Conservation (phyloP, 176 grass and related monocot genomes). For the Chrysopogon serrulatus region DNA sequence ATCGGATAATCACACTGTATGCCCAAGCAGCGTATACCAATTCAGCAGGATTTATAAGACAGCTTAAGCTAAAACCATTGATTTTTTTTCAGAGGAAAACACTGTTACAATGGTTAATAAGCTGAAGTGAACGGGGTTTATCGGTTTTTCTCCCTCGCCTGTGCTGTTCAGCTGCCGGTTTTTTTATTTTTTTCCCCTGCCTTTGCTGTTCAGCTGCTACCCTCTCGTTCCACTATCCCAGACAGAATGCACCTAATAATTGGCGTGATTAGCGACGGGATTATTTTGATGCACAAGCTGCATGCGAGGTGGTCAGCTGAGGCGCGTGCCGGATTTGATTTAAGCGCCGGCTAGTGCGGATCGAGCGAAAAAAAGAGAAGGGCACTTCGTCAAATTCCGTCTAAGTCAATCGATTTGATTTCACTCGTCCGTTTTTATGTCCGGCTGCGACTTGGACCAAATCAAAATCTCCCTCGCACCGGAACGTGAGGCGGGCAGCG, state of each 20-base stretch:
- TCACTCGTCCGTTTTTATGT: background rate
- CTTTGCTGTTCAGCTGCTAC: background rate
- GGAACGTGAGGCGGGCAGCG: background rate
- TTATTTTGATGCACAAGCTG: background rate
- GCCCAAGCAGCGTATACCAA: too few species aligned
- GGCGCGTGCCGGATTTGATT: background rate
- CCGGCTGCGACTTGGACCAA: background rate
- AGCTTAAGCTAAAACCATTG: too few species aligned
- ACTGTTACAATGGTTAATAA: too few species aligned
- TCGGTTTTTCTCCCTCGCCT: background rate
- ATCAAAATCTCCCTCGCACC: background rate
- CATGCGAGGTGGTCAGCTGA: background rate
- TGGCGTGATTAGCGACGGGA: slow-evolving; percentile 11
- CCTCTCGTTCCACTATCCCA: background rate
- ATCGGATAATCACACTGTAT: background rate
- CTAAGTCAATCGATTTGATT: slow-evolving; percentile 11
- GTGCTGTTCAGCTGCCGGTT: background rate
- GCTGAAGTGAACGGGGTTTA: too few species aligned
- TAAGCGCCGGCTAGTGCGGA: slow-evolving; percentile 18
- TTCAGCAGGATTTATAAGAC: too few species aligned
- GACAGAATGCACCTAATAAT: background rate
- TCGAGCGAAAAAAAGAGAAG: slow-evolving; percentile 4
- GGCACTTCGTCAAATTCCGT: background rate
- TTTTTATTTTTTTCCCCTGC: too few species aligned
- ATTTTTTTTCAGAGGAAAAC: too few species aligned